A percentile compares a stretch with the other conserved stretches of the same genome.
phyloP scores from a whole-genome alignment of 345 rosid genomes.

The Populus euphratica region DNA sequence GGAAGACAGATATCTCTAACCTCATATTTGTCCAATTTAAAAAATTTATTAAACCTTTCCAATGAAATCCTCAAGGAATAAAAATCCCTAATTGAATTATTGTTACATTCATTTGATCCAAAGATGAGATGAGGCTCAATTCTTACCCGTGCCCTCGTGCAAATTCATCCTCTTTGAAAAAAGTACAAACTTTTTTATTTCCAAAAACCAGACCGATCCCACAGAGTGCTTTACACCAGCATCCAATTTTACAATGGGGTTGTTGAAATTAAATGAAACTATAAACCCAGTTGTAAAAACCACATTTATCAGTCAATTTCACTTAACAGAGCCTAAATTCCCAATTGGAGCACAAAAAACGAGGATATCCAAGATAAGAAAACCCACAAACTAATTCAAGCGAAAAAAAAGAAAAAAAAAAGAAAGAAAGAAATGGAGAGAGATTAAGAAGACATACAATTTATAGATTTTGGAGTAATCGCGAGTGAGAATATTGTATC shows the following conservation, averaged over 20 bases:
- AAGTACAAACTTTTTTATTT: not conserved
- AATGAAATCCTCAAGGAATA: not conserved
- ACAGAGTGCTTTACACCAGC: not conserved
- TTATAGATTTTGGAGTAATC: conserved; percentile 86
- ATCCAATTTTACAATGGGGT: not conserved
- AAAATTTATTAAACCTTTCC: not conserved
- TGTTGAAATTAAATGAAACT: not conserved
- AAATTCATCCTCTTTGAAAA: not conserved
- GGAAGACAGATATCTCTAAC: not conserved
- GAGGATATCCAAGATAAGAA: not conserved
- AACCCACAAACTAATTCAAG: not conserved
- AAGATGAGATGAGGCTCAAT: not conserved
- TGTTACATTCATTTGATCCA: not conserved
- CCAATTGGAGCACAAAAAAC: not conserved
- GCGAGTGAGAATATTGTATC: conserved; percentile 83
- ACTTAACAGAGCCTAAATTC: not conserved
- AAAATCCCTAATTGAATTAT: not conserved
- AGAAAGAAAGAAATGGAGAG: not conserved
- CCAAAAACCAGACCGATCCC: not conserved
- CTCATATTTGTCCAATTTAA: not conserved
- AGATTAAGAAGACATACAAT: conserved; percentile 40
- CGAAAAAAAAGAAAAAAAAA: not conserved
- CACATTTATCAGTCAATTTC: not conserved
- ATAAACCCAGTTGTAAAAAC: not conserved
- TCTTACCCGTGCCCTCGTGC: not conserved